Base-by-base conservation (phyloP, 2,329 filamentous ascomycete species). In the Ophiostoma ulmi region DNA sequence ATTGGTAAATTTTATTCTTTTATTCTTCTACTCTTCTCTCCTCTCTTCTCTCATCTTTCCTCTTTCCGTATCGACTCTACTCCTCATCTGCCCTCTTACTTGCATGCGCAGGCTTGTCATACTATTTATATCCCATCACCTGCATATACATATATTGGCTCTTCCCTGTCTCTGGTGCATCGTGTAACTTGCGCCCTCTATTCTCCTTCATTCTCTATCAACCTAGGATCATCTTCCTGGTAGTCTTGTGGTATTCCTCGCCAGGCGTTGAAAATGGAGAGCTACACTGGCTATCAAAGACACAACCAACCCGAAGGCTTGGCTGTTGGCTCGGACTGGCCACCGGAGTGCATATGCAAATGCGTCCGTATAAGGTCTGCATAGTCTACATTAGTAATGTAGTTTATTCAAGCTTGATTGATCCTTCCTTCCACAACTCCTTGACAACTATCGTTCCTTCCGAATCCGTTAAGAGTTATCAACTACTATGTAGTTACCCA, bases 141-240 rank as follows among this genome's bases (percentile, higher is more conserved):
- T 63, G 31, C 58, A 63, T 63, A 63, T 31, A 31, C 26, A 63
- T 58, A 58, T 26, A 58, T 58, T 58, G n/a, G 22, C 13, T 58
- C 22, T 58, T 58, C 20, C 22, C 44, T 48, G 44, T 48, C 44
- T 48, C 44, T 6, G 17, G 44, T 48, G 44, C 6, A 48, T 48
- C 17, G 44, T 48, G 44, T 48, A 48, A 48, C 44, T 48, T 20
- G 44, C 26, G 55, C 55, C 20, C 55, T 58, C 55, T 61, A 48
- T 48, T 61, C 55, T 61, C 1, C 5, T 48, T 48, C n/a, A 17
- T 6, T 48, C 17, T 3, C n/a, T n/a, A 48, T 20, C 17, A 48
- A 48, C 5, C 44, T 6, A 7, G 44, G n/a, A 48, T 39, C 8
- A 39, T 39, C 44, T 48, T n/a, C 20, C 44, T 17, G 44, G 44